phyloP scores from a whole-genome alignment of 2,329 filamentous ascomycete species.

The Aspergillus sp. region DNA sequence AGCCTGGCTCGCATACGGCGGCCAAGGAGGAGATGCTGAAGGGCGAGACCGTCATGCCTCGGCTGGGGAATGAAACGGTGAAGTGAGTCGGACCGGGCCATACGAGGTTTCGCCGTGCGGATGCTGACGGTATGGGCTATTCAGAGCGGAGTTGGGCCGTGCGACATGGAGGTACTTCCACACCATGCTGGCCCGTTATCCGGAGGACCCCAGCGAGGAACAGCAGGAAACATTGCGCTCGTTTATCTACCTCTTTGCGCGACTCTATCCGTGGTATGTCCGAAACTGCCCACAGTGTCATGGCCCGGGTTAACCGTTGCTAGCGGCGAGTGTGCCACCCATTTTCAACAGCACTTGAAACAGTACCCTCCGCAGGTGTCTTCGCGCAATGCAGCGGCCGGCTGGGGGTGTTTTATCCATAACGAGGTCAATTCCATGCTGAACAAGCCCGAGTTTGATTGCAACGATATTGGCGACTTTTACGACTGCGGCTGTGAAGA shows the following conservation, averaged over 20 bases:
- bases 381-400: slow-evolving; percentile 52
- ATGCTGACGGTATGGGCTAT: slow-evolving; percentile 3
- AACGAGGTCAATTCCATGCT: slow-evolving; percentile 57
- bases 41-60: slow-evolving; percentile 38
- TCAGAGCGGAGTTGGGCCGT: slow-evolving; percentile 53
- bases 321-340: slow-evolving; percentile 55
- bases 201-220: slow-evolving; percentile 52
- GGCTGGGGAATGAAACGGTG: slow-evolving; percentile 40
- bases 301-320: too few relatives aligned
- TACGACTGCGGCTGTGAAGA: slow-evolving; percentile 59
- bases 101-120: too few relatives aligned
- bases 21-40: slow-evolving; percentile 30
- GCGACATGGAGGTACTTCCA: slow-evolving; percentile 59
- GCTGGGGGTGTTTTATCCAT: slow-evolving; percentile 58
- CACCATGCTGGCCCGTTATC: slow-evolving; percentile 57
- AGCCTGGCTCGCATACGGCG: slow-evolving; percentile 15
- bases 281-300: neutral
- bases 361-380: slow-evolving; percentile 57
- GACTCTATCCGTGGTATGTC: slow-evolving; percentile 53
- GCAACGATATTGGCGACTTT: slow-evolving; percentile 55
- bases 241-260: slow-evolving; percentile 55
- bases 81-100: slow-evolving; percentile 27
- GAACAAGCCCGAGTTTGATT: slow-evolving; percentile 53
- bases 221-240: slow-evolving; percentile 51
- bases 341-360: slow-evolving; percentile 52